Percentiles rank a stretch among this genome's conserved stretches.
These are phyloP conservation scores for Phytophthora tentaculata DNA, from an alignment of 352 stramenopile species.

Conservation along the genomic window DNA sequence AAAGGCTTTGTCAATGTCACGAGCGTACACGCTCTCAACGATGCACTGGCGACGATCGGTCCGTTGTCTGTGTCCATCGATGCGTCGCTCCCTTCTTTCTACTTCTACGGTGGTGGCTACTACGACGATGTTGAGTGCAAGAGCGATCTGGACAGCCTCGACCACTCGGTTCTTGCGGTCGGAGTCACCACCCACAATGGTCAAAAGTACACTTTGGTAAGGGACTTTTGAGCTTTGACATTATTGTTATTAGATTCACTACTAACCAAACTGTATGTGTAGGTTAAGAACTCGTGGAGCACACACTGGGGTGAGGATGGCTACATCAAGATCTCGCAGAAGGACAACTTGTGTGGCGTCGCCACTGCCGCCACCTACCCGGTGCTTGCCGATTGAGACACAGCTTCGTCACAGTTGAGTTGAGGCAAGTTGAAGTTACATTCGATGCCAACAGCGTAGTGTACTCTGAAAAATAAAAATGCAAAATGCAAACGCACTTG, in stretches of 20 bases:
- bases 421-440: slow-evolving; percentile 17
- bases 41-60: slow-evolving; percentile 79
- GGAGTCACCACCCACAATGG: slow-evolving; percentile 89
- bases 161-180: slow-evolving; percentile 93
- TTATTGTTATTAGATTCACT: slow-evolving; percentile 2
- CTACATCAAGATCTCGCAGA: slow-evolving; percentile 93
- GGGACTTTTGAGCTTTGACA: background rate
- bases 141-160: slow-evolving; percentile 89
- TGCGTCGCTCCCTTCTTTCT: slow-evolving; percentile 83
- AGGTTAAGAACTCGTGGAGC: slow-evolving; percentile 95
- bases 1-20: slow-evolving; percentile 87
- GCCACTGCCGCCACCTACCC: slow-evolving; percentile 89
- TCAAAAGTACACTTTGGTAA: slow-evolving; percentile 92
- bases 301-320: slow-evolving; percentile 94
- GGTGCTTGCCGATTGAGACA: slow-evolving; percentile 56
- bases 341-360: slow-evolving; percentile 96
- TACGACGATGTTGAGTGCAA: slow-evolving; percentile 91
- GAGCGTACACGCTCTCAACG: slow-evolving; percentile 74
- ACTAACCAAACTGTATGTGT: slow-evolving; percentile 4
- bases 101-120: slow-evolving; percentile 89
- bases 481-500: background rate
- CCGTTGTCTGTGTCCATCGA: slow-evolving; percentile 92
- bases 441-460: slow-evolving; percentile 14
- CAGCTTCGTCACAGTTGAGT: slow-evolving; percentile 8
- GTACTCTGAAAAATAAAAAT: slow-evolving; percentile 8